Evolutionary conservation across 192 early-diverging fungal genomes (phyloP), one percentile per base, ranked within the genome.

Genomic region (Phlyctochytrium planicorne): DNA sequence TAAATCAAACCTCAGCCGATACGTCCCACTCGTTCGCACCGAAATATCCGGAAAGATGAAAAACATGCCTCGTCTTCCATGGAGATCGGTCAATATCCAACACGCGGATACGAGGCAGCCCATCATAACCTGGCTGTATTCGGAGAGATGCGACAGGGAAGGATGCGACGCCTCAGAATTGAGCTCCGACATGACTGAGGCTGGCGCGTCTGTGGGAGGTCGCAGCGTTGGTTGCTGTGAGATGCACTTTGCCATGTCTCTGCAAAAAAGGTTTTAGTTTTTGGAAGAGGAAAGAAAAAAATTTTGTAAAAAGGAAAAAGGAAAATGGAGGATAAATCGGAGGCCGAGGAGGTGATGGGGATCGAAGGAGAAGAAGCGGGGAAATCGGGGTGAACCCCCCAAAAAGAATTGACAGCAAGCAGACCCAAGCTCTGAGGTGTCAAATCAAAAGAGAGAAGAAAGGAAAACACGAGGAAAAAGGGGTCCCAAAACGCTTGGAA

Each of bases 21-120:
- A 79, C 27, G 24, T 34, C 53, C 80, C 80, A 2, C 32, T 34
- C 25, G 63, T 53, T 27, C 76, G 64, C 6, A 81, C 68, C 33
- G 66, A 56, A 14, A 81, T 32, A 29, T 81, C 76, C 12, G 59
- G 64, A 63, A 77, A 78, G 14, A 74, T 62, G 52, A 81, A 81
- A 47, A 75, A 78, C 60, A 71, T 53, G 23, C 67, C 62, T 35
- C 57, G 27, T 27, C 53, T 16, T 6, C 68, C 66, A 25, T 69
- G 34, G 31, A 69, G 27, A 55, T 78, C 79, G 2, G 23, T 31
- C 67, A 79, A 57, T 1, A 71, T 50, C 6, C 52, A 29, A 27
- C 68, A 78, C 30, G 68, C 62, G 4, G 62, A 50, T 12, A 81
- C 70, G 20, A 75, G 67, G 30, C 53, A 65, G 2, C 80, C 80